A percentile compares a stretch with the other conserved stretches of the same genome.
Evolutionary conservation across 345 rosid genomes (phyloP).

Genomic region (Brassica juncea): DNA sequence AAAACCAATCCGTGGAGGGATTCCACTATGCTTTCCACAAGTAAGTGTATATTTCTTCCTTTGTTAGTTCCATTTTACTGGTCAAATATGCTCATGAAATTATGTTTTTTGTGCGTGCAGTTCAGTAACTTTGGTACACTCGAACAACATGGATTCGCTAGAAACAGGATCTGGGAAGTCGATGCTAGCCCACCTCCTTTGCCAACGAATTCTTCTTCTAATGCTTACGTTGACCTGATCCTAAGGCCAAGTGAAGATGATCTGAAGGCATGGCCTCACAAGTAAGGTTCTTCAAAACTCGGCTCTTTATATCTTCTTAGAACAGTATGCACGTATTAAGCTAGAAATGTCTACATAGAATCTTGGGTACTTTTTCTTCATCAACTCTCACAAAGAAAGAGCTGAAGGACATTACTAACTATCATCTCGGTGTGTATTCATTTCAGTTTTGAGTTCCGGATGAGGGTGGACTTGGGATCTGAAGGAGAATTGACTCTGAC

Average conservation of each 20-base stretch:
- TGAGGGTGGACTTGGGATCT: constrained; percentile 79
- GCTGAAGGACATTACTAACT: constrained; percentile 15
- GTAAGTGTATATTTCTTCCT: constrained; percentile 44
- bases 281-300: constrained; percentile 46
- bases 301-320: not conserved
- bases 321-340: not conserved
- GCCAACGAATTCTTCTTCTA: constrained; percentile 50
- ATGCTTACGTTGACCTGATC: constrained; percentile 70
- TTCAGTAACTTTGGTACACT: constrained; percentile 70
- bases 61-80: constrained; percentile 6
- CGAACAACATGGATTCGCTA: constrained; percentile 88
- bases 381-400: constrained; percentile 2
- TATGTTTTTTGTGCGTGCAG: constrained; percentile 46
- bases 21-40: constrained; percentile 95
- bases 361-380: not conserved
- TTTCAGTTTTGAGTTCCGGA: constrained; percentile 79
- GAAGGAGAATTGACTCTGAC: constrained; percentile 84
- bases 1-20: constrained; percentile 94
- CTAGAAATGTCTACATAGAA: constrained; percentile 3
- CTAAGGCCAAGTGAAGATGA: constrained; percentile 84
- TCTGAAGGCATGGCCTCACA: constrained; percentile 80
- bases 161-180: constrained; percentile 84
- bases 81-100: constrained; percentile 18
- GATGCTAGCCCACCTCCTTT: constrained; percentile 75
- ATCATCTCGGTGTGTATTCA: constrained; percentile 8